Percentiles rank a stretch among this genome's conserved stretches.
Conservation (phyloP, 257 asterid genomes). For the Solanum tarapatanum region DNA sequence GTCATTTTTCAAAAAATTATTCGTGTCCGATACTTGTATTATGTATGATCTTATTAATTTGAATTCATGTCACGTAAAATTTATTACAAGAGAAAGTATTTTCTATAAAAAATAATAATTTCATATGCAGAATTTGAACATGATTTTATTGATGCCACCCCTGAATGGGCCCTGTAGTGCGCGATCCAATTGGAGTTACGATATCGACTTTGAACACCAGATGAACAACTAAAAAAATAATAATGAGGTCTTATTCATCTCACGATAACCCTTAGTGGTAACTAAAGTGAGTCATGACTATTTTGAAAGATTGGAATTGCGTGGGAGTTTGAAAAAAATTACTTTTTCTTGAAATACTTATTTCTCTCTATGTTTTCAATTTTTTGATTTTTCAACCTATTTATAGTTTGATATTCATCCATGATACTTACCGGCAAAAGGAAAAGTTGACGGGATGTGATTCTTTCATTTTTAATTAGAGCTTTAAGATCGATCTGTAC, state of each 20-base stretch:
- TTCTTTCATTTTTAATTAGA: neutral
- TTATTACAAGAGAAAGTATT: fast-evolving
- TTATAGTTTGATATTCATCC: neutral
- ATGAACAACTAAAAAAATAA: neutral
- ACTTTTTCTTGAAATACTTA: neutral
- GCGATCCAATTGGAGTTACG: too few species aligned
- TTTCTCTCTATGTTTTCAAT: neutral
- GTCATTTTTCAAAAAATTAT: neutral
- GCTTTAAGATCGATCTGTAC: neutral
- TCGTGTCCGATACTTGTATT: neutral
- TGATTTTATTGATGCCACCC: neutral
- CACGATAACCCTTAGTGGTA: neutral
- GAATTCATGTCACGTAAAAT: neutral
- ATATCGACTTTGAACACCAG: too few species aligned
- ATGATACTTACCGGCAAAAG: neutral
- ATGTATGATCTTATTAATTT: neutral
- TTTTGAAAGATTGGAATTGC: neutral
- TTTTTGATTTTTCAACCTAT: neutral
- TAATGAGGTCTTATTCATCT: neutral
- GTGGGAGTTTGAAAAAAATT: neutral
- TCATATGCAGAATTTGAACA: neutral
- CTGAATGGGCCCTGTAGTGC: neutral
- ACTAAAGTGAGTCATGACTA: neutral
- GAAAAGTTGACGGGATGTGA: neutral
- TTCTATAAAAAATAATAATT: neutral